These are phyloP conservation scores for Asclepias syriaca DNA, from an alignment of 257 asterid species.

Conservation along the genomic window DNA sequence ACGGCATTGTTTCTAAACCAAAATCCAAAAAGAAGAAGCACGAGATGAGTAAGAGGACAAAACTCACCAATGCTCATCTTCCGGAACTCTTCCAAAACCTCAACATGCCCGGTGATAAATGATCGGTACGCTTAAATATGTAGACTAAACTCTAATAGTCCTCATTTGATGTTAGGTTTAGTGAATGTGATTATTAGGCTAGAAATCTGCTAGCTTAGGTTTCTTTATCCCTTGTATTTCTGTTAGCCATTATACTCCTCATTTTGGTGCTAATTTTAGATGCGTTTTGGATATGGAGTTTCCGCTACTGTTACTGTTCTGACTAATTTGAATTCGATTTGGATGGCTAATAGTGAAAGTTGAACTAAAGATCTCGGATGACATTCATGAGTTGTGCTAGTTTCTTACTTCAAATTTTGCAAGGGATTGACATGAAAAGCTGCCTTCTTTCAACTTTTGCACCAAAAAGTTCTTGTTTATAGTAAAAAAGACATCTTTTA, in stretches of 20 bases:
- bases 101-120: constrained; percentile 30
- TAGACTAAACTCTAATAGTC: not conserved
- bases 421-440: not conserved
- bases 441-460: no score
- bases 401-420: no score
- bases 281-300: not conserved
- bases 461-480: no score
- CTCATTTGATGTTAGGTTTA: not conserved
- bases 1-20: constrained; percentile 11
- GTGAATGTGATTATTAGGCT: not conserved
- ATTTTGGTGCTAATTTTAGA: not conserved
- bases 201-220: not conserved
- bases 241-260: not conserved
- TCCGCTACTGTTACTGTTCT: no score
- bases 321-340: no score
- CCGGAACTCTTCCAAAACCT: constrained; percentile 67
- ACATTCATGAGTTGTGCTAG: no score
- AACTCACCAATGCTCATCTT: constrained; percentile 84
- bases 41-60: constrained; percentile 80
- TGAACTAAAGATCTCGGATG: no score
- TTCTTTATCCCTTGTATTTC: not conserved
- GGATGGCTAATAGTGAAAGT: no score
- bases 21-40: constrained; percentile 23
- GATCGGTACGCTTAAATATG: not conserved
- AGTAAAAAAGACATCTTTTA: no score